These are phyloP conservation scores for Cryptococcus neoformans DNA, from an alignment of 1,284 basidiomycete species.

Conservation along the genomic window DNA sequence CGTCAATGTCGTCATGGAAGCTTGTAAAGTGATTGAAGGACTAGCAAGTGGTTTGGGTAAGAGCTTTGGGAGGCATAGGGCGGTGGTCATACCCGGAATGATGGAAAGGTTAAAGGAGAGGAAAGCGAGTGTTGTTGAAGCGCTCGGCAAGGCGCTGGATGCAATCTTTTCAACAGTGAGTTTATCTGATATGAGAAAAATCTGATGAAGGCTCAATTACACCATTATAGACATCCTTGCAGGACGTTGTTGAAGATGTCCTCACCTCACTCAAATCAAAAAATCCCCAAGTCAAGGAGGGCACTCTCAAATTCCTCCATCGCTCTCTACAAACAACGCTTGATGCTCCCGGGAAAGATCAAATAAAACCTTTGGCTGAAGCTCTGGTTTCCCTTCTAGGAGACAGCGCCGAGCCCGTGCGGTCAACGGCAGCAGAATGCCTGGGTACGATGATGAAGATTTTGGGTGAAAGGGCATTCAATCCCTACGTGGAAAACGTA, in stretches of 20 bases:
- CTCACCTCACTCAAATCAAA: constrained; percentile 77
- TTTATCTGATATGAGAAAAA: constrained; percentile 11
- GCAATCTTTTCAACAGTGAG: constrained; percentile 80
- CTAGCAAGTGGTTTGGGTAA: constrained; percentile 79
- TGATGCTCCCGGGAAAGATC: constrained; percentile 61
- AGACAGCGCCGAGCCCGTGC: constrained; percentile 86
- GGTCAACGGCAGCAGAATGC: constrained; percentile 82
- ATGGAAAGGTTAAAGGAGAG: constrained; percentile 93
- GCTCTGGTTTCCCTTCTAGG: constrained; percentile 72
- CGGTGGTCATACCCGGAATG: constrained; percentile 72
- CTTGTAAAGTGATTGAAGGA: constrained; percentile 80
- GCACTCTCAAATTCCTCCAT: constrained; percentile 81
- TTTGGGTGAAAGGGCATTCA: constrained; percentile 89
- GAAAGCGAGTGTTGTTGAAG: constrained; percentile 85
- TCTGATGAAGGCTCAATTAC: constrained; percentile 6
- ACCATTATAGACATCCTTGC: constrained; percentile 62
- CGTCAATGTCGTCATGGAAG: constrained; percentile 90
- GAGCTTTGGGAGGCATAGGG: constrained; percentile 70
- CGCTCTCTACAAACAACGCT: constrained; percentile 70
- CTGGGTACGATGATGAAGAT: constrained; percentile 96
- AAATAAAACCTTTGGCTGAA: constrained; percentile 83
- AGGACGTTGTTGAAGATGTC: constrained; percentile 82
- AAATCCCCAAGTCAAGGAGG: constrained; percentile 96
- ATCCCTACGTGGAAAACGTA: constrained; percentile 79
- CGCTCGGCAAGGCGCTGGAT: constrained; percentile 82